Base-by-base conservation (phyloP, 768 basidiomycete genomes). In the Tylopilus balloui region DNA sequence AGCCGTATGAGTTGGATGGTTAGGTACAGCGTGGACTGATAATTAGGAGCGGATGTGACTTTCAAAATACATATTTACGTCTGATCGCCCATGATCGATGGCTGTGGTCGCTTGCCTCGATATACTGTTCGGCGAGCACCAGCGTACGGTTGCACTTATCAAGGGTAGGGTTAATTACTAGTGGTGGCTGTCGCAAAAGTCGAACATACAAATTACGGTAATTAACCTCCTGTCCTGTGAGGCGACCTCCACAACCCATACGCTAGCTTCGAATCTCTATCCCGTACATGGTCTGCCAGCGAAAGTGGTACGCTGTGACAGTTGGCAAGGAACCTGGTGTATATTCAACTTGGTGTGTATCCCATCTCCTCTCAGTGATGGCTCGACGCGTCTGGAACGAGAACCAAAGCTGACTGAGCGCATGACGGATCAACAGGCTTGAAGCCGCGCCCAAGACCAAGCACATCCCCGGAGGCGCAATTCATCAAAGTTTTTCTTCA, bases 1-100 rank as follows among this genome's bases (percentile, higher is more conserved):
- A 50, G 76, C 88, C 34, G 88, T 90, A 58, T 88, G 73, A 71
- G 35, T 37, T 44, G 36, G 40, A 20, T 40, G 40, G 28, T 19
- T 25, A n/a, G 36, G 31, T 27, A 44, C 34, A 24, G 27, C 6
- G 15, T 38, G 37, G 47, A 35, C 27, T 27, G 52, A 25, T n/a
- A n/a, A n/a, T 45, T 47, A n/a, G 32, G 35, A 36, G 45, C 37
- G 39, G 29, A 37, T 28, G 20, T 39, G 25, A 39, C 32, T 35
- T 50, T 52, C 32, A 28, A 37, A 39, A 37, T 7, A 42, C 50
- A 52, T 44, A 53, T 25, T 48, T 49, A 46, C 45, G 47, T 50
- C 17, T 35, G 35, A 46, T 40, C 36, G 2, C 41, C 14, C 6
- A 35, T 43, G 41, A 21, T 36, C 27, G 14, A 39, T 28, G 10